Evolutionary conservation across 2,329 filamentous ascomycete genomes (phyloP).

Genomic region (Diaporthe velutina): DNA sequence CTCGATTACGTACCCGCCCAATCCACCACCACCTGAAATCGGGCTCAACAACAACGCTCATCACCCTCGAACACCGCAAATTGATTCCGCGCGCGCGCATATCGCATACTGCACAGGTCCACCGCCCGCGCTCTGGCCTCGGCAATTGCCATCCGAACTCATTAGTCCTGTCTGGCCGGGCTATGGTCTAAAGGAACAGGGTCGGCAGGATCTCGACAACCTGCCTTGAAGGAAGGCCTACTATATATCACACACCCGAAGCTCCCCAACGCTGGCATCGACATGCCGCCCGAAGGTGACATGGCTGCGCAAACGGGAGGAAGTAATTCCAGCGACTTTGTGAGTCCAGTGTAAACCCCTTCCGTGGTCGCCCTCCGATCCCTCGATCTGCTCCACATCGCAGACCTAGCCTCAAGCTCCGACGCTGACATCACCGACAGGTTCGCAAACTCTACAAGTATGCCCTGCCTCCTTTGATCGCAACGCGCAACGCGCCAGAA

Average conservation of each 20-base stretch:
- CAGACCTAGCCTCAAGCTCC: not conserved
- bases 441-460: conserved; percentile 99
- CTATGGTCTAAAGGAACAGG: conserved; percentile 15
- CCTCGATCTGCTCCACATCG: not conserved
- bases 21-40: conserved; percentile 12
- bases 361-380: conserved; percentile 34
- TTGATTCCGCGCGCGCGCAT: conserved; percentile 4
- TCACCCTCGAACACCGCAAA: not conserved
- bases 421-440: conserved; percentile 59
- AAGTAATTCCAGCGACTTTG: conserved; percentile 96
- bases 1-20: conserved; percentile 29
- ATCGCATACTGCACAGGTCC: conserved; percentile 10
- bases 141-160: conserved; percentile 18
- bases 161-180: not conserved
- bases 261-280: conserved; percentile 39
- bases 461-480: conserved; percentile 48
- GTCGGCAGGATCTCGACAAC: conserved; percentile 17
- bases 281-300: conserved; percentile 54
- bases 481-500: conserved; percentile 40
- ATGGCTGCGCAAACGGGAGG: conserved; percentile 56
- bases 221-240: not conserved
- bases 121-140: conserved; percentile 5
- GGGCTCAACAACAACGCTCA: conserved; percentile 10
- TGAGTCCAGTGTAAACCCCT: conserved; percentile 64
- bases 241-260: not conserved